Conservation (phyloP, 129 eudicot species). For the Chrysanthemum seticuspe region DNA sequence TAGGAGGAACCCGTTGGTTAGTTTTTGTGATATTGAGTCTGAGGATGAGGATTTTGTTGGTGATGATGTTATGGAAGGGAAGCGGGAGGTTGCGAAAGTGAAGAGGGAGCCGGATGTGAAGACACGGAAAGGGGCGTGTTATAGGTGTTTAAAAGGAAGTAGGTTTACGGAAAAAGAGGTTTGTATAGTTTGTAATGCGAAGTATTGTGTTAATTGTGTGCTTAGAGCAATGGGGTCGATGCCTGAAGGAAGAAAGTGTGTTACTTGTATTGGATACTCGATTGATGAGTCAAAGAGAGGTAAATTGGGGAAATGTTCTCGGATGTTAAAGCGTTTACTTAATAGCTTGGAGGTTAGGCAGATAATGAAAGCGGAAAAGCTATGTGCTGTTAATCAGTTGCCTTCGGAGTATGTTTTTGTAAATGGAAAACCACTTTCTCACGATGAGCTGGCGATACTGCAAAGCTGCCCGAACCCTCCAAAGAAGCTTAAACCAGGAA, state of each 20-base stretch:
- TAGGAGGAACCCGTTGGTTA: slow-evolving; percentile 51
- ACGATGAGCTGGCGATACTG: slow-evolving; percentile 63
- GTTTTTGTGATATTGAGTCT: slow-evolving; percentile 68
- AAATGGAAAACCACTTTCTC: slow-evolving; percentile 85
- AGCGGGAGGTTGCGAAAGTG: slow-evolving; percentile 36
- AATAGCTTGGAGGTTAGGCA: slow-evolving; percentile 84
- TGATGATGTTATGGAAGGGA: slow-evolving; percentile 32
- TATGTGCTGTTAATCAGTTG: slow-evolving; percentile 85
- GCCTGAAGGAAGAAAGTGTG: slow-evolving; percentile 99
- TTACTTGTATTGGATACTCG: slow-evolving; percentile 77
- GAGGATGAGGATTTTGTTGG: slow-evolving; percentile 52
- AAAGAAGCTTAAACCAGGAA: slow-evolving; percentile 90
- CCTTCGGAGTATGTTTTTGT: slow-evolving; percentile 86
- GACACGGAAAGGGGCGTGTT: slow-evolving; percentile 80
- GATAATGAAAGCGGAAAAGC: slow-evolving; percentile 89
- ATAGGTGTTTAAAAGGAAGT: slow-evolving; percentile 81
- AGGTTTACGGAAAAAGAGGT: slow-evolving; percentile 94
- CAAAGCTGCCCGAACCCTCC: slow-evolving; percentile 92
- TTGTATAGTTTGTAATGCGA: slow-evolving; percentile 95
- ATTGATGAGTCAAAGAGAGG: slow-evolving; percentile 87
- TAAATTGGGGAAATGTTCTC: slow-evolving; percentile 86
- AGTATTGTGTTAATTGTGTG: slow-evolving; percentile 86
- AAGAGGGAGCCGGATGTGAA: slow-evolving; percentile 66
- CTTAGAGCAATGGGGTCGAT: slow-evolving; percentile 99
- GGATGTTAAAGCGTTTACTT: slow-evolving; percentile 84